A percentile compares a stretch with the other conserved stretches of the same genome.
These are phyloP conservation scores for Ceratocystis destructans DNA, from an alignment of 2,329 filamentous ascomycete species.

Conservation along the genomic window DNA sequence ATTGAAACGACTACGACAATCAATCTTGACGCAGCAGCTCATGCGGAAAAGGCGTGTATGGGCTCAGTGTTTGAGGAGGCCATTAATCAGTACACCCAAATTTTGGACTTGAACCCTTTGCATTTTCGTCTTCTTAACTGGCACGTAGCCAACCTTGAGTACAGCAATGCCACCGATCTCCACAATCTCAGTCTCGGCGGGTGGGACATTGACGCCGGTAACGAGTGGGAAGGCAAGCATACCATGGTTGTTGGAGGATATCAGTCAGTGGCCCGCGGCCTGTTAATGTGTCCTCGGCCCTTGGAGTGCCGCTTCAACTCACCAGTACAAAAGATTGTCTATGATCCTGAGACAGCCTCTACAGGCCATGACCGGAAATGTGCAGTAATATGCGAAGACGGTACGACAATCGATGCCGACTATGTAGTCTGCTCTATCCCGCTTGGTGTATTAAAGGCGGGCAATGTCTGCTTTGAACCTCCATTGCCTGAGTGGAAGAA, in stretches of 20 bases:
- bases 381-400: conserved; percentile 62
- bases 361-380: conserved; percentile 31
- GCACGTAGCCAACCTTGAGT: conserved; percentile 97
- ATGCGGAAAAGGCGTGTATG: conserved; percentile 55
- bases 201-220: conserved; percentile 95
- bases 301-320: conserved; percentile 65
- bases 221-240: conserved; percentile 92
- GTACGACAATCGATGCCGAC: conserved; percentile 66
- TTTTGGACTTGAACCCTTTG: conserved; percentile 70
- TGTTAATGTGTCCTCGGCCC: conserved; percentile 62
- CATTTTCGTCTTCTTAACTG: conserved; percentile 90
- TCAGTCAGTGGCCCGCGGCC: conserved; percentile 76
- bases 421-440: conserved; percentile 82
- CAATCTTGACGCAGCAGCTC: conserved; percentile 53
- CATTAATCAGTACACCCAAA: conserved; percentile 70
- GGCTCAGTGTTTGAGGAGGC: conserved; percentile 86
- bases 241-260: conserved; percentile 90
- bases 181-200: conserved; percentile 74
- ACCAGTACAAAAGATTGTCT: conserved; percentile 56
- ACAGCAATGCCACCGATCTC: conserved; percentile 85
- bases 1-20: conserved; percentile 52
- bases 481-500: conserved; percentile 77
- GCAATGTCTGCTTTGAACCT: conserved; percentile 71
- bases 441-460: conserved; percentile 80
- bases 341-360: conserved; percentile 24